Conservation (phyloP, 2,329 filamentous ascomycete species). For the Aspergillus tubingensis region DNA sequence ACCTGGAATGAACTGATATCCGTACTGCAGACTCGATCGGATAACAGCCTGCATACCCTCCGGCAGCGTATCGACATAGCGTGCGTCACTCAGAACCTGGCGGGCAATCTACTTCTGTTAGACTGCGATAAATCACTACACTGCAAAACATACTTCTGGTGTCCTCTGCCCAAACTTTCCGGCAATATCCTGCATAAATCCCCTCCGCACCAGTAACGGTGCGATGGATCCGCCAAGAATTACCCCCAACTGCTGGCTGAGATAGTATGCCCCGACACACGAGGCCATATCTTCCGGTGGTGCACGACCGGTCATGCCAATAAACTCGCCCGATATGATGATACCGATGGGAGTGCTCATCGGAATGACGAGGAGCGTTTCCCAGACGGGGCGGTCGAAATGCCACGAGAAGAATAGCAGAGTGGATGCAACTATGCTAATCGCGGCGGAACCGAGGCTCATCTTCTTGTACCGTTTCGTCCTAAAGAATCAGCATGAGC, state of each 20-base stretch:
- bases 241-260: constrained; percentile 6
- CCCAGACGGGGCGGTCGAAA: not conserved
- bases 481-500: not conserved
- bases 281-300: not conserved
- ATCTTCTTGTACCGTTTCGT: constrained; percentile 7
- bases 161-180: not conserved
- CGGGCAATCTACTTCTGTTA: not conserved
- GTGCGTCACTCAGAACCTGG: not conserved
- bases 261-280: constrained; percentile 7
- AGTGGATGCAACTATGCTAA: not conserved
- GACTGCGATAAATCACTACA: not conserved
- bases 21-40: not conserved
- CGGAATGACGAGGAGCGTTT: constrained; percentile 7
- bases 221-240: constrained; percentile 4
- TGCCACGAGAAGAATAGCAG: constrained; percentile 5
- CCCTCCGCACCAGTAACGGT: not conserved
- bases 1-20: constrained; percentile 3
- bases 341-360: constrained; percentile 4
- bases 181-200: constrained; percentile 4
- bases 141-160: not conserved
- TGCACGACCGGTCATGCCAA: constrained; percentile 3
- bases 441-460: not conserved
- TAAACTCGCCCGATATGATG: constrained; percentile 2
- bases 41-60: not conserved
- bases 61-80: not conserved